These are phyloP conservation scores for Pleurotus pulmonarius DNA, from an alignment of 768 basidiomycete species.

Conservation along the genomic window DNA sequence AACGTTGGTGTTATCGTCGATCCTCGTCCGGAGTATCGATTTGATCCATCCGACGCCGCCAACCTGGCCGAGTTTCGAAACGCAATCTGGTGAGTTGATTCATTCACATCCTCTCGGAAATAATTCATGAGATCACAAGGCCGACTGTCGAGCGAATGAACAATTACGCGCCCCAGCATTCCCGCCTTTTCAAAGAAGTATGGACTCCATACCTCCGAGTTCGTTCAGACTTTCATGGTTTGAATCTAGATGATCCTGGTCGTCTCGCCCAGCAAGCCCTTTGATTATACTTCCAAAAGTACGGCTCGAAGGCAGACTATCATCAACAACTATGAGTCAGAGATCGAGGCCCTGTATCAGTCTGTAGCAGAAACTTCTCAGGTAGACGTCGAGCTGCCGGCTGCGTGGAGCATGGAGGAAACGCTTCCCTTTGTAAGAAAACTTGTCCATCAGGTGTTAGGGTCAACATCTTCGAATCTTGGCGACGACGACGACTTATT, in stretches of 20 bases:
- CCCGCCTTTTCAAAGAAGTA: conserved; percentile 39
- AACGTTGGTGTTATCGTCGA: conserved; percentile 31
- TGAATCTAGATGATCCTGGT: conserved; percentile 33
- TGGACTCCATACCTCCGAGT: not conserved
- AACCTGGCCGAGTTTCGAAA: conserved; percentile 17
- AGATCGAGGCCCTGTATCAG: conserved; percentile 33
- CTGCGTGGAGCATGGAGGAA: conserved; percentile 19
- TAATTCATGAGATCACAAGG: conserved; percentile 16
- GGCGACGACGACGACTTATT: conserved; percentile 32
- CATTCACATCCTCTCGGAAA: not conserved
- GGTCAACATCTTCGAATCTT: not conserved
- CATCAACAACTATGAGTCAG: conserved; percentile 28
- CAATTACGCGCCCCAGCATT: conserved; percentile 33
- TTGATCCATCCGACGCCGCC: conserved; percentile 17
- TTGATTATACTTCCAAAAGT: conserved; percentile 33
- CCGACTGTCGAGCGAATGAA: conserved; percentile 32
- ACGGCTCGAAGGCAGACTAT: conserved; percentile 29
- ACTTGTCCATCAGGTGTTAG: conserved; percentile 26
- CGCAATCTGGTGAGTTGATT: conserved; percentile 19
- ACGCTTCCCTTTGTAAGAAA: conserved; percentile 26
- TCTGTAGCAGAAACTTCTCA: conserved; percentile 24
- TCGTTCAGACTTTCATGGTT: not conserved
- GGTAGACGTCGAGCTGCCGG: conserved; percentile 19
- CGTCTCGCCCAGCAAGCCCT: conserved; percentile 26
- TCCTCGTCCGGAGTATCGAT: conserved; percentile 15